A percentile compares a stretch with the other conserved stretches of the same genome.
Evolutionary conservation across 1,284 basidiomycete species (phyloP).

Genomic region (Heterobasidion irregulare): DNA sequence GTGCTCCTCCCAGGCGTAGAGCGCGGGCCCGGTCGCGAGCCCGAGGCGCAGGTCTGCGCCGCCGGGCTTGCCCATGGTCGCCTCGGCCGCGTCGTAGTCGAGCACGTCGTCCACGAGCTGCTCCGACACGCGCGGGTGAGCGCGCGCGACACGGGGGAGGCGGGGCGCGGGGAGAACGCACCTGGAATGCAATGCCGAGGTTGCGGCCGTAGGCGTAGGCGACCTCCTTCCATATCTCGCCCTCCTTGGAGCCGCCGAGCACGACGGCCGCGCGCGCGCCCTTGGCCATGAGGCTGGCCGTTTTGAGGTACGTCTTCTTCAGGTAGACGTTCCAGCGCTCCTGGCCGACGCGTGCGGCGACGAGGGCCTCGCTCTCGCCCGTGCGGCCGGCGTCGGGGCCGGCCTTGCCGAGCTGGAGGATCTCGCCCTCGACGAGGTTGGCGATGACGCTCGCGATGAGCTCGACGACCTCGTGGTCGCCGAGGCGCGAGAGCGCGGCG

Average conservation of each 20-base stretch:
- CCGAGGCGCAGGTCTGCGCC: slow-evolving; percentile 85
- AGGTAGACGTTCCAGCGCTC: slow-evolving; percentile 85
- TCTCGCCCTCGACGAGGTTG: slow-evolving; percentile 95
- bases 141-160: background rate
- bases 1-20: slow-evolving; percentile 94
- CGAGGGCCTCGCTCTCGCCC: slow-evolving; percentile 21
- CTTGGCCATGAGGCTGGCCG: slow-evolving; percentile 94
- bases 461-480: slow-evolving; percentile 86
- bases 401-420: slow-evolving; percentile 73
- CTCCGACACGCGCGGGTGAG: background rate
- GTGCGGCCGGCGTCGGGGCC: slow-evolving; percentile 12
- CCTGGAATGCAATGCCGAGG: slow-evolving; percentile 92
- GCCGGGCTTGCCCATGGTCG: slow-evolving; percentile 76
- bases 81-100: slow-evolving; percentile 70
- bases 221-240: slow-evolving; percentile 84
- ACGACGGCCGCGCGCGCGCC: slow-evolving; percentile 84
- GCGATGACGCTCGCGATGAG: slow-evolving; percentile 89
- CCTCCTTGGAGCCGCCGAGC: slow-evolving; percentile 79
- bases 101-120: slow-evolving; percentile 92
- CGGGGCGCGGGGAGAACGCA: slow-evolving; percentile 26
- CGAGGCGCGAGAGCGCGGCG: slow-evolving; percentile 81
- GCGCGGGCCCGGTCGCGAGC: slow-evolving; percentile 83
- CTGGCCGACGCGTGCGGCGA: slow-evolving; percentile 16
- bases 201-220: slow-evolving; percentile 92
- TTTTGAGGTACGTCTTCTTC: slow-evolving; percentile 94